phyloP scores from a whole-genome alignment of 139 green algal genomes.

The Astrephomene gubernaculifera region DNA sequence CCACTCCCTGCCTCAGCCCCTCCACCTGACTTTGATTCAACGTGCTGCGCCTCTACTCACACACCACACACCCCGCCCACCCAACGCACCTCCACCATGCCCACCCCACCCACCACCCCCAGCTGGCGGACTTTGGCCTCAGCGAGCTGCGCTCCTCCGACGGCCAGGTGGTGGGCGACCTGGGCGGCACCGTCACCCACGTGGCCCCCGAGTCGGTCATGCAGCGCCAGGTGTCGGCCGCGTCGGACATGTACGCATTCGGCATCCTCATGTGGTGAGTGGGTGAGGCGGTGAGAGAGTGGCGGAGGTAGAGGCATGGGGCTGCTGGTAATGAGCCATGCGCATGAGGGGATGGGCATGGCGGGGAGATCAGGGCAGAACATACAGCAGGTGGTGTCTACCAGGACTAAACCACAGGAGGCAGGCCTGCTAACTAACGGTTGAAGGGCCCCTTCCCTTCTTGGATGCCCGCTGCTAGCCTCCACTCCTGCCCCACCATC shows the following conservation, averaged over 20 bases:
- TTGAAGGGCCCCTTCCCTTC: no score
- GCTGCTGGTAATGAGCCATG: background rate
- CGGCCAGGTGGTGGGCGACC: slow-evolving; percentile 52
- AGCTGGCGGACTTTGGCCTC: slow-evolving; percentile 60
- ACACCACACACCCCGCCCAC: background rate
- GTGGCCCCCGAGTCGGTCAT: slow-evolving; percentile 48
- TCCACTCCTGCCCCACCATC: background rate
- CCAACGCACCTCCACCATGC: background rate
- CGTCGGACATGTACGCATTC: slow-evolving; percentile 57
- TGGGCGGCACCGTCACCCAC: slow-evolving; percentile 59
- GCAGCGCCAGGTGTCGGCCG: slow-evolving; percentile 35
- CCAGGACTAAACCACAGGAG: no score
- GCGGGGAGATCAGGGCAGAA: background rate
- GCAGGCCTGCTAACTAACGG: no score
- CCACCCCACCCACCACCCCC: background rate
- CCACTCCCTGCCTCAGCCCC: no score
- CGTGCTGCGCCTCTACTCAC: no score
- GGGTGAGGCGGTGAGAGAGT: background rate
- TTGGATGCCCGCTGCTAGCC: no score
- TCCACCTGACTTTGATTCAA: no score
- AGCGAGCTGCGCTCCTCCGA: slow-evolving; percentile 46
- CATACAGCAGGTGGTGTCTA: no score
- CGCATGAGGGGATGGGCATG: background rate
- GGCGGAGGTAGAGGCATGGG: slow-evolving; percentile 8
- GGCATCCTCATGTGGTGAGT: slow-evolving; percentile 56